These are phyloP conservation scores for Clonostachys chloroleuca DNA, from an alignment of 2,329 filamentous ascomycete genomes.

Conservation along the genomic window DNA sequence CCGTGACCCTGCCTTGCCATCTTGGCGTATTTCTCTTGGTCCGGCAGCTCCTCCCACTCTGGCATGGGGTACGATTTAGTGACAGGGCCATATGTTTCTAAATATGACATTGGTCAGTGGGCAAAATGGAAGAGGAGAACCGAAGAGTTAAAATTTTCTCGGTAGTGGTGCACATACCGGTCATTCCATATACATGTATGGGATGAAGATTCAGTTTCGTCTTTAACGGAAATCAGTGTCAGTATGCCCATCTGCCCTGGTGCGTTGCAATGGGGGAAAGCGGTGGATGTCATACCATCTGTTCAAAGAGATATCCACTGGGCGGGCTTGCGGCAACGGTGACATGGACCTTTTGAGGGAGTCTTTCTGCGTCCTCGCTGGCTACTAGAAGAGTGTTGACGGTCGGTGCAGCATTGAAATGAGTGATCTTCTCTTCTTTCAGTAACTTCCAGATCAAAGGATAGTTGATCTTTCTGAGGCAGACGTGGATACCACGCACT, in stretches of 20 bases:
- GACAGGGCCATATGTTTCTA: conserved; percentile 89
- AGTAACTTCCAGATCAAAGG: conserved; percentile 85
- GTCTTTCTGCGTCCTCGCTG: conserved; percentile 65
- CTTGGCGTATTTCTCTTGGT: conserved; percentile 74
- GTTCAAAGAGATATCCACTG: conserved; percentile 83
- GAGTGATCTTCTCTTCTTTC: conserved; percentile 82
- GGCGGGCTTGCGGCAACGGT: conserved; percentile 92
- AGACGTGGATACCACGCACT: conserved; percentile 91
- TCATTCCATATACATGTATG: conserved; percentile 88
- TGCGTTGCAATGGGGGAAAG: neutral
- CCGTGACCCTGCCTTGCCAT: conserved; percentile 96
- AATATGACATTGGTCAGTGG: neutral
- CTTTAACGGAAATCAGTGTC: conserved; percentile 11
- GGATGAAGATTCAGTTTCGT: conserved; percentile 73
- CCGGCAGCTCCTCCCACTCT: conserved; percentile 70
- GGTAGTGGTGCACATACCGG: conserved; percentile 21
- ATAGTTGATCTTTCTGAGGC: conserved; percentile 92
- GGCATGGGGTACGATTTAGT: conserved; percentile 91
- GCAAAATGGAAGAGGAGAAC: neutral
- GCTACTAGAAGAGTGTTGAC: conserved; percentile 92
- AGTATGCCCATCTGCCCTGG: neutral
- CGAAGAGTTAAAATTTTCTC: neutral
- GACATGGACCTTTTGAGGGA: conserved; percentile 72
- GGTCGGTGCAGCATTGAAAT: conserved; percentile 94
- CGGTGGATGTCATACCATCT: conserved; percentile 60